These are phyloP conservation scores for Arctium minus DNA, from an alignment of 129 eudicot genomes.

Conservation along the genomic window DNA sequence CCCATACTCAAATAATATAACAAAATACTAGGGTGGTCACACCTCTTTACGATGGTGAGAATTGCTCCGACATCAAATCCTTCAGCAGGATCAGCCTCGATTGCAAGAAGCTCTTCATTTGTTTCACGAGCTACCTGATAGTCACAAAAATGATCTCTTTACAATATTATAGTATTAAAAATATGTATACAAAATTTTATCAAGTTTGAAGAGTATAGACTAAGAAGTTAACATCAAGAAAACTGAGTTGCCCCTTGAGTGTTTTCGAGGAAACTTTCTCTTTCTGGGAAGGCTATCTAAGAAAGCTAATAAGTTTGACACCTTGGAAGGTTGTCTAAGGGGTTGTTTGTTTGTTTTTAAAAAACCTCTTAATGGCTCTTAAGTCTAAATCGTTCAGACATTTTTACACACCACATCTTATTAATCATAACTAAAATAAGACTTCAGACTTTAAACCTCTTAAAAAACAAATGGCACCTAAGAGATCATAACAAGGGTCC, in stretches of 20 bases:
- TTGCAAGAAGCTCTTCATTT: slow-evolving; percentile 85
- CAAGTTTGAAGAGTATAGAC: neutral
- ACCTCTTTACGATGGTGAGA: slow-evolving; percentile 76
- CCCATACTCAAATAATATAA: neutral
- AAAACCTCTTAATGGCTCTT: too few relatives aligned
- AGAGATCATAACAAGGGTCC: neutral
- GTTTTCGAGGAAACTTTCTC: neutral
- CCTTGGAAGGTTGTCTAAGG: neutral
- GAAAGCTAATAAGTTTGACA: neutral
- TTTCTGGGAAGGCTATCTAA: neutral
- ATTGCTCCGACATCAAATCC: slow-evolving; percentile 93
- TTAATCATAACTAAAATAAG: too few relatives aligned
- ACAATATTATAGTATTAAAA: neutral
- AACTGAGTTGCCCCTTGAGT: neutral
- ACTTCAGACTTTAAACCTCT: too few relatives aligned
- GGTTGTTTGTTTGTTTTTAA: too few relatives aligned
- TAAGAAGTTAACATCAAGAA: neutral
- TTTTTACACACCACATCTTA: too few relatives aligned
- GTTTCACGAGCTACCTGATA: slow-evolving; percentile 92
- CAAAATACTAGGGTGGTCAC: slow-evolving; percentile 4
- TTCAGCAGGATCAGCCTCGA: slow-evolving; percentile 77
- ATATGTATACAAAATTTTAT: neutral
- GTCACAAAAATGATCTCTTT: neutral
- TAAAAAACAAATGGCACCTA: too few relatives aligned
- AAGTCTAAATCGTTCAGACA: too few relatives aligned